Conservation (phyloP, 2,329 filamentous ascomycete species). For the Aspergillus candidus region DNA sequence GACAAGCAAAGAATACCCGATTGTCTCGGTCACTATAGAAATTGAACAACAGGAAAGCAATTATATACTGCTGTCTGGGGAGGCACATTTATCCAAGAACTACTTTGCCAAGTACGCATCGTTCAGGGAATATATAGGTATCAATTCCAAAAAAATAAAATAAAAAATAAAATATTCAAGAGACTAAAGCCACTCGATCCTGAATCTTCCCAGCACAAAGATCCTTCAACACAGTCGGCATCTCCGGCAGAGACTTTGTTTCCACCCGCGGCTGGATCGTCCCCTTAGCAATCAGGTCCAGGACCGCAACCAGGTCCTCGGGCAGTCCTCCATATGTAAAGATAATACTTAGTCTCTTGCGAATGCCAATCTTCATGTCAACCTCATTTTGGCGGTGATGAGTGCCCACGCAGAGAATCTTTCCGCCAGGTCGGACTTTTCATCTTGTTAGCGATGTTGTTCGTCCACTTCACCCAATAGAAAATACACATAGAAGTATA, state of each 20-base stretch:
- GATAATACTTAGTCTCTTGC: constrained; percentile 38
- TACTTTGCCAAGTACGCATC: no score
- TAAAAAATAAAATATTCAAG: no score
- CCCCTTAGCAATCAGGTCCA: constrained; percentile 29
- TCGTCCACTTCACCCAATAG: no score
- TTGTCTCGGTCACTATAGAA: no score
- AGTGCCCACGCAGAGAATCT: constrained; percentile 37
- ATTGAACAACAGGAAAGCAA: no score
- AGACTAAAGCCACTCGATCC: constrained; percentile 14
- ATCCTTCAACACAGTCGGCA: constrained; percentile 29
- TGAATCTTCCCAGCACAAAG: constrained; percentile 33
- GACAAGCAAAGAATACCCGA: no score
- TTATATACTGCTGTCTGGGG: no score
- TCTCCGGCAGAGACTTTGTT: constrained; percentile 25
- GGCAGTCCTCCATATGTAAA: constrained; percentile 43
- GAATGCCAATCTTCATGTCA: constrained; percentile 41
- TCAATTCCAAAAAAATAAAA: no score
- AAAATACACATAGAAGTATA: no score
- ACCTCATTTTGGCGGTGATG: constrained; percentile 36
- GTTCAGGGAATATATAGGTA: no score
- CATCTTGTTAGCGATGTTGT: no score
- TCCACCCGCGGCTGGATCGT: constrained; percentile 32
- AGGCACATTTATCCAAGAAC: no score
- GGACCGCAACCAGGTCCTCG: constrained; percentile 25
- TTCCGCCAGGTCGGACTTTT: constrained; percentile 30